Percentiles rank a stretch among this genome's conserved stretches.
These are phyloP conservation scores for Xylariaceae sp. DNA, from an alignment of 2,329 filamentous ascomycete genomes.

Conservation along the genomic window DNA sequence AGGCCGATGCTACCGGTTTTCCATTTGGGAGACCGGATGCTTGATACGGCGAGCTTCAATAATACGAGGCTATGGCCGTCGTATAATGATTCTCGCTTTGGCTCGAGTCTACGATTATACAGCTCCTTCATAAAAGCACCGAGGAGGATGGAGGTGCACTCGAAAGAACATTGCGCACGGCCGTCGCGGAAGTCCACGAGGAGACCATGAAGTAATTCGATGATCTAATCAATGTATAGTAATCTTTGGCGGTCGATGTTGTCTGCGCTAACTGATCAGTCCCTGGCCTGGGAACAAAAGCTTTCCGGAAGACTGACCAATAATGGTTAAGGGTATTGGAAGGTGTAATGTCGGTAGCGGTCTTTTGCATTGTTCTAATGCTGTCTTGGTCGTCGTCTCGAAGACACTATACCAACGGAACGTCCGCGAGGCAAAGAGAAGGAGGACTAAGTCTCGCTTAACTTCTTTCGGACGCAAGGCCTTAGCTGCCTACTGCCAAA, in stretches of 20 bases:
- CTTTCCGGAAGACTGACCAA: neutral
- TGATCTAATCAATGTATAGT: neutral
- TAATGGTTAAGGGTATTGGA: neutral
- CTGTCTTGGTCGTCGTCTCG: neutral
- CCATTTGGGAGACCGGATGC: neutral
- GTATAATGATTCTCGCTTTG: neutral
- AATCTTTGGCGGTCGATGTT: neutral
- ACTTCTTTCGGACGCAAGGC: neutral
- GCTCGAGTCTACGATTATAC: neutral
- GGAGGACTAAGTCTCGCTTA: neutral
- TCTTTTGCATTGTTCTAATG: neutral
- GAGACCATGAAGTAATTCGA: neutral
- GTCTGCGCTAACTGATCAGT: neutral
- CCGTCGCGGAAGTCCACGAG: neutral
- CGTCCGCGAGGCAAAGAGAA: neutral
- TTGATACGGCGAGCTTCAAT: neutral
- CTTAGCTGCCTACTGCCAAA: neutral
- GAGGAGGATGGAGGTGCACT: neutral
- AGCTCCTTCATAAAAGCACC: neutral
- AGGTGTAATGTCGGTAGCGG: neutral
- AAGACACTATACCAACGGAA: neutral
- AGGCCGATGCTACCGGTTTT: neutral
- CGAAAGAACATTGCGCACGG: neutral
- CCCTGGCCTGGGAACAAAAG: neutral
- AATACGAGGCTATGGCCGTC: neutral